phyloP scores from a whole-genome alignment of 495 filamentous ascomycete genomes.

The Penicillium angulare region DNA sequence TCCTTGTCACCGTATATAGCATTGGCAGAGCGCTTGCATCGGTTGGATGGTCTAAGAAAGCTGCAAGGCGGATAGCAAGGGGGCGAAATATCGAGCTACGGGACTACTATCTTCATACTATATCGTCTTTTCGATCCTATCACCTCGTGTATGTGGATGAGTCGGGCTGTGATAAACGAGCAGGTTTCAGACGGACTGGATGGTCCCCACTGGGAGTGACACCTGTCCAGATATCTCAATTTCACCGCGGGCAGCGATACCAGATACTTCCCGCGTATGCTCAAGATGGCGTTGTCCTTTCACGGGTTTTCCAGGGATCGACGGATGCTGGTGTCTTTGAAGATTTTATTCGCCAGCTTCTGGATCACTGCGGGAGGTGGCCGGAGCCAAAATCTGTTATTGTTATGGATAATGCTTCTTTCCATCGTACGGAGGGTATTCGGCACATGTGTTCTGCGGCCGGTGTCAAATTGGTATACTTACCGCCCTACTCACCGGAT shows the following conservation, averaged over 20 bases:
- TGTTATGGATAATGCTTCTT: conserved; percentile 17
- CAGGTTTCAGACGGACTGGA: conserved; percentile 23
- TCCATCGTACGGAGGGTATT: not conserved
- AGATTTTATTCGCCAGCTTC: conserved; percentile 37
- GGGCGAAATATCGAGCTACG: too few relatives aligned
- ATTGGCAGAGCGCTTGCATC: conserved; percentile 6
- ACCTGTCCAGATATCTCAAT: conserved; percentile 28
- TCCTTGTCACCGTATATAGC: conserved; percentile 9
- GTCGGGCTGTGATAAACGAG: conserved; percentile 25
- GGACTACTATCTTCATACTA: too few relatives aligned
- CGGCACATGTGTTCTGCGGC: not conserved
- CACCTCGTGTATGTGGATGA: conserved; percentile 8
- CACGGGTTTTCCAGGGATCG: not conserved
- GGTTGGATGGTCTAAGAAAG: conserved; percentile 11
- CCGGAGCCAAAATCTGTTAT: conserved; percentile 39
- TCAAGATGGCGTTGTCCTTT: not conserved
- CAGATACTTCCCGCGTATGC: not conserved
- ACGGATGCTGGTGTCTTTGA: conserved; percentile 32
- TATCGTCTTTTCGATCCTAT: conserved; percentile 23
- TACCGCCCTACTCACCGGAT: too few relatives aligned
- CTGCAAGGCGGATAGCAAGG: conserved; percentile 13
- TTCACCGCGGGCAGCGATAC: conserved; percentile 24
- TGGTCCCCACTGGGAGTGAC: conserved; percentile 29
- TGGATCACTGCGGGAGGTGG: conserved; percentile 32
- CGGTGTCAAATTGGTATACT: conserved; percentile 20